phyloP scores from a whole-genome alignment of 495 filamentous ascomycete species.

The Cercophora scortea region DNA sequence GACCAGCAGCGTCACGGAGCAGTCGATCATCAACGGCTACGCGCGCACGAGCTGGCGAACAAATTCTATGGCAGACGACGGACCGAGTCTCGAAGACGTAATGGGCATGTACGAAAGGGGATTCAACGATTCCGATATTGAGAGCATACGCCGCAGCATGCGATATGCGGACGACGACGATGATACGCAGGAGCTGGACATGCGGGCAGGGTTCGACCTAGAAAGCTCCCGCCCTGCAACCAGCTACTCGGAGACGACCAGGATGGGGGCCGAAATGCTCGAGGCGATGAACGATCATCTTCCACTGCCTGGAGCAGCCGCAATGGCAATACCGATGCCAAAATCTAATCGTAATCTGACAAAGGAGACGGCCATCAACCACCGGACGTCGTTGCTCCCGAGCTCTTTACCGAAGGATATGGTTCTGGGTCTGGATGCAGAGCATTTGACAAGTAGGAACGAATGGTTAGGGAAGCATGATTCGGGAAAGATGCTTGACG shows the following conservation, averaged over 20 bases:
- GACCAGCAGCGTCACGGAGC: conserved; percentile 59
- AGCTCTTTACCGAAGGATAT: conserved; percentile 26
- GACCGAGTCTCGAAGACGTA: conserved; percentile 82
- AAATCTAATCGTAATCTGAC: conserved; percentile 10
- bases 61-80: conserved; percentile 54
- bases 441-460: conserved; percentile 14
- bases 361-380: conserved; percentile 33
- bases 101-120: conserved; percentile 90
- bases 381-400: conserved; percentile 22
- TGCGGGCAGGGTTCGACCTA: conserved; percentile 12
- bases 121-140: conserved; percentile 53
- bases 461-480: conserved; percentile 20
- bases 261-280: conserved; percentile 27
- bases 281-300: conserved; percentile 39
- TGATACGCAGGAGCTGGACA: conserved; percentile 22
- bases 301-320: conserved; percentile 15
- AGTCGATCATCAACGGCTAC: conserved; percentile 42
- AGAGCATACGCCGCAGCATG: conserved; percentile 25
- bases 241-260: conserved; percentile 26
- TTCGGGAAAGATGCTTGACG: conserved; percentile 23
- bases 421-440: conserved; percentile 17
- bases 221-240: conserved; percentile 17
- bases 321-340: conserved; percentile 16
- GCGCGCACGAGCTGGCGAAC: conserved; percentile 41
- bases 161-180: conserved; percentile 26